phyloP scores from a whole-genome alignment of 2,329 filamentous ascomycete species.

The Verticillium nubilum region DNA sequence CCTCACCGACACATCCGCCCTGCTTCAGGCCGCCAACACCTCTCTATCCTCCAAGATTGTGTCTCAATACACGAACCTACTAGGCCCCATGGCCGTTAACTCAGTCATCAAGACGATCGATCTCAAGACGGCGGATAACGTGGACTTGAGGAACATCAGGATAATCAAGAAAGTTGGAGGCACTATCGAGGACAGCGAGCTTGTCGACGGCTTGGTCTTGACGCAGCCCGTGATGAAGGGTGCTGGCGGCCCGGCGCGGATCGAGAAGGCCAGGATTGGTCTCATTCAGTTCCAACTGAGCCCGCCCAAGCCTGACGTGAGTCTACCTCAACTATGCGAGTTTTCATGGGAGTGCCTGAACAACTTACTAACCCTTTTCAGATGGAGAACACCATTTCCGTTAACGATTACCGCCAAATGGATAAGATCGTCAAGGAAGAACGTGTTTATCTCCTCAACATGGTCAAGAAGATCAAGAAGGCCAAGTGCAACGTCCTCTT shows the following conservation, averaged over 20 bases:
- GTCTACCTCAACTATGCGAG: slow-evolving; percentile 29
- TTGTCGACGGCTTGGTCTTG: slow-evolving; percentile 90
- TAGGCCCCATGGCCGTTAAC: slow-evolving; percentile 98
- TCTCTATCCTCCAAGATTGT: slow-evolving; percentile 98
- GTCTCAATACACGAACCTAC: slow-evolving; percentile 88
- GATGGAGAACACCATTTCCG: slow-evolving; percentile 99
- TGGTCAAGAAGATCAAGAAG: slow-evolving; percentile 99
- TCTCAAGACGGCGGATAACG: slow-evolving; percentile 90
- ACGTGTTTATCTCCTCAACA: slow-evolving; percentile 93
- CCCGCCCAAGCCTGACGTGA: slow-evolving; percentile 91
- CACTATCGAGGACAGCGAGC: slow-evolving; percentile 96
- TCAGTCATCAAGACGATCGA: slow-evolving; percentile 95
- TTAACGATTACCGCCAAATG: slow-evolving; percentile 99
- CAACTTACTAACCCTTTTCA: slow-evolving; percentile 26
- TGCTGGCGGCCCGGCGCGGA: slow-evolving; percentile 81
- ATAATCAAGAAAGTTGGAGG: slow-evolving; percentile 97
- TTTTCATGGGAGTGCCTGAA: background rate
- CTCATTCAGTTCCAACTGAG: slow-evolving; percentile 98
- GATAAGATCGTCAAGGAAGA: slow-evolving; percentile 99
- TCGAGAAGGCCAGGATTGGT: slow-evolving; percentile 96
- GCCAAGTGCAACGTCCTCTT: slow-evolving; percentile 98
- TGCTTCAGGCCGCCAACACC: slow-evolving; percentile 94
- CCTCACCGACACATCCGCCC: slow-evolving; percentile 78
- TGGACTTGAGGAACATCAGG: slow-evolving; percentile 92
- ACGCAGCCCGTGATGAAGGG: slow-evolving; percentile 92